phyloP scores from a whole-genome alignment of 106 monocot genomes.

The Ottelia alismoides region DNA sequence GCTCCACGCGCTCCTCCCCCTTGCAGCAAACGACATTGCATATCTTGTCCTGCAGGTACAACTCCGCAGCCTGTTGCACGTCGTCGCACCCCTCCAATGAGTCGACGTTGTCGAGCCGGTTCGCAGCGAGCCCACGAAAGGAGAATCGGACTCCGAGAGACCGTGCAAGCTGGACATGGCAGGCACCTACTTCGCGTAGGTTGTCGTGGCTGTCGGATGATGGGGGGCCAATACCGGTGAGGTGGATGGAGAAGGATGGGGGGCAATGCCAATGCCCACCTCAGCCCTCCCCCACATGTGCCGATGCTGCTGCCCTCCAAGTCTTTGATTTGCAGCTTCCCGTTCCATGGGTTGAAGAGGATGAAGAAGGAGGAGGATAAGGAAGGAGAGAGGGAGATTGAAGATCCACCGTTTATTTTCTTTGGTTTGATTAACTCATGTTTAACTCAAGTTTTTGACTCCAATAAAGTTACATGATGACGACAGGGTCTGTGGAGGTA shows the following conservation, averaged over 20 bases:
- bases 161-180: conserved; percentile 43
- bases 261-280: conserved; percentile 45
- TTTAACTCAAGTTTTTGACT: no score
- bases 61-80: conserved; percentile 21
- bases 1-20: conserved; percentile 30
- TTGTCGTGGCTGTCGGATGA: conserved; percentile 36
- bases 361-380: no score
- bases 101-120: conserved; percentile 39
- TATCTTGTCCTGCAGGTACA: conserved; percentile 34
- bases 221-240: conserved; percentile 48
- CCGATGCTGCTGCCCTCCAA: no score
- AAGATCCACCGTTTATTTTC: no score
- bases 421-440: no score
- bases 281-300: conserved; percentile 54
- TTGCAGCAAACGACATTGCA: conserved; percentile 47
- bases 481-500: no score
- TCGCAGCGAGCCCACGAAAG: conserved; percentile 37
- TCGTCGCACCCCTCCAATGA: conserved; percentile 23
- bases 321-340: no score
- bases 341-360: no score
- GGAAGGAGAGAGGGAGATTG: no score
- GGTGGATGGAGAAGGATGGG: conserved; percentile 31
- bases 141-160: conserved; percentile 41
- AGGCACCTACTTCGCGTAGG: conserved; percentile 36
- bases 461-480: no score